These are phyloP conservation scores for Coniochaeta pulveracea DNA, from an alignment of 2,329 filamentous ascomycete genomes.

Conservation along the genomic window DNA sequence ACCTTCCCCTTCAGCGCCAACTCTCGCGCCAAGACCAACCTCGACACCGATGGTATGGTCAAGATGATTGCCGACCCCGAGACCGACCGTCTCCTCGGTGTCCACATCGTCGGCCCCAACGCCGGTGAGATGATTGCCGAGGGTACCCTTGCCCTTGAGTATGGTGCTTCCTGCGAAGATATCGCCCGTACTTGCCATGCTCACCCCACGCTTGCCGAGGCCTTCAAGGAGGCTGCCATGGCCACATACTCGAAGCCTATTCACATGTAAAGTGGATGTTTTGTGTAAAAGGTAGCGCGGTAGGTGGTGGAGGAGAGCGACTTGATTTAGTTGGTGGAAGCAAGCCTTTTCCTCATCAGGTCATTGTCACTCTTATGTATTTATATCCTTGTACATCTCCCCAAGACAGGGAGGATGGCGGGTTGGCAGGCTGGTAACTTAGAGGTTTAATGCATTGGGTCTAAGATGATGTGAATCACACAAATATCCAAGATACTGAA, in stretches of 20 bases:
- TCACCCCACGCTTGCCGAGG: constrained; percentile 90
- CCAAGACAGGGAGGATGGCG: too few species aligned
- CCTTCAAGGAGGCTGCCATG: constrained; percentile 99
- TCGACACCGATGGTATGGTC: constrained; percentile 89
- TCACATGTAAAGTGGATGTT: constrained; percentile 72
- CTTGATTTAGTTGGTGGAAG: too few species aligned
- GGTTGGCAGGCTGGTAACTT: too few species aligned
- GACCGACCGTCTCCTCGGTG: constrained; percentile 88
- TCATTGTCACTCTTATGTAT: too few species aligned
- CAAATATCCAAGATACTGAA: too few species aligned
- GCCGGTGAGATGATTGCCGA: constrained; percentile 99
- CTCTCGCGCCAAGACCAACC: constrained; percentile 96
- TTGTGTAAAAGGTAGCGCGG: too few species aligned
- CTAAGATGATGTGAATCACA: too few species aligned
- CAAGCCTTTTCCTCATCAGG: too few species aligned
- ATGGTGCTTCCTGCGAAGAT: constrained; percentile 91
- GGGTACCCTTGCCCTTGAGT: constrained; percentile 88
- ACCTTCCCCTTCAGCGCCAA: constrained; percentile 97
- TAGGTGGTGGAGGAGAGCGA: too few species aligned
- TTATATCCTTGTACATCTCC: too few species aligned
- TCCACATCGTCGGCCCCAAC: constrained; percentile 93
- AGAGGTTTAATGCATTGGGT: too few species aligned
- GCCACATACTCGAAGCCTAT: constrained; percentile 91
- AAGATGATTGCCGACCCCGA: constrained; percentile 96
- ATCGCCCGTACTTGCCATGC: constrained; percentile 92